These are phyloP conservation scores for Neonectria coccinea DNA, from an alignment of 2,329 filamentous ascomycete species.

Conservation along the genomic window DNA sequence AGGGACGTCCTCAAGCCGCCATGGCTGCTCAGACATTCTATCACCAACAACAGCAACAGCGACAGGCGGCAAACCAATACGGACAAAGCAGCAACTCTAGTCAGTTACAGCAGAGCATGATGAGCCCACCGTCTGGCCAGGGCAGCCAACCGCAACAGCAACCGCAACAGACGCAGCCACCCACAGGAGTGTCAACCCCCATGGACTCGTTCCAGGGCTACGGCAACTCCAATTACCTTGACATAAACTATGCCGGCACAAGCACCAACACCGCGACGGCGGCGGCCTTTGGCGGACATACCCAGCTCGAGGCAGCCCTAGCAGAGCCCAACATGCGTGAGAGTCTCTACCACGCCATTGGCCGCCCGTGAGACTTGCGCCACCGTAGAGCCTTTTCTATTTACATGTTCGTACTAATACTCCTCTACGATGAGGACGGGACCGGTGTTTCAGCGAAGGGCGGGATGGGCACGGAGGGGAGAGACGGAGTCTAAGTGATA, in stretches of 20 bases:
- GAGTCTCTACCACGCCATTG: slow-evolving; percentile 41
- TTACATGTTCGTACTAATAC: neutral
- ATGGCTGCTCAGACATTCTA: slow-evolving; percentile 31
- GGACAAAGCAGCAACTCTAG: slow-evolving; percentile 24
- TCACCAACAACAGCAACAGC: slow-evolving; percentile 31
- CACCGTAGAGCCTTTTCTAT: neutral
- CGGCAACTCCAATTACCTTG: slow-evolving; percentile 39
- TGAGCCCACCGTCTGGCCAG: slow-evolving; percentile 29
- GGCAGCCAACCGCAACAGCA: slow-evolving; percentile 22
- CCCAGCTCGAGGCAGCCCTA: slow-evolving; percentile 39
- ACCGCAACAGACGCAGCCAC: slow-evolving; percentile 24
- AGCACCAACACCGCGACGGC: neutral
- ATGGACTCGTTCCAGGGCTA: slow-evolving; percentile 38
- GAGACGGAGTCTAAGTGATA: neutral
- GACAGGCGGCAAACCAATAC: slow-evolving; percentile 35
- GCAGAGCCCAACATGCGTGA: slow-evolving; percentile 40
- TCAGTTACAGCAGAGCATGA: slow-evolving; percentile 37
- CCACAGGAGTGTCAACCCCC: slow-evolving; percentile 22
- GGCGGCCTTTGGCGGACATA: slow-evolving; percentile 35
- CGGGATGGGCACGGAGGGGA: neutral
- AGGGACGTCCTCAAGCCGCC: slow-evolving; percentile 8
- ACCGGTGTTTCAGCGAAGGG: neutral
- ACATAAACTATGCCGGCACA: slow-evolving; percentile 39
- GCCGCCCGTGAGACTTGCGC: slow-evolving; percentile 24
- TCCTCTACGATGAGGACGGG: neutral